These are phyloP conservation scores for Falciphora oryzae DNA, from an alignment of 2,329 filamentous ascomycete genomes.

Conservation along the genomic window DNA sequence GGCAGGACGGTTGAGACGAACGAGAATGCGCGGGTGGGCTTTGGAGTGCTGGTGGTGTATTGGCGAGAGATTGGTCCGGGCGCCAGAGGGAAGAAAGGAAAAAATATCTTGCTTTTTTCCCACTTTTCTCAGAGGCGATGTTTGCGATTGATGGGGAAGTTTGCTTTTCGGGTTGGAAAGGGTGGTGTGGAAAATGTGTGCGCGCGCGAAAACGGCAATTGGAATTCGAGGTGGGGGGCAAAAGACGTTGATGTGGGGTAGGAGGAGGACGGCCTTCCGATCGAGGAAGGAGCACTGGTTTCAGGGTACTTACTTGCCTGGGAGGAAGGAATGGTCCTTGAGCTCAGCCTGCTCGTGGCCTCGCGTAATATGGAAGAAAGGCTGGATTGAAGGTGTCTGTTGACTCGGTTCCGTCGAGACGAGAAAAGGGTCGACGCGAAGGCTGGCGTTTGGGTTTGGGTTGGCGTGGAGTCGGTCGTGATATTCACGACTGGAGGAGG, in stretches of 20 bases:
- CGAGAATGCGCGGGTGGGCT: background rate
- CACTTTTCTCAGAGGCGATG: background rate
- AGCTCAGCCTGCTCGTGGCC: background rate
- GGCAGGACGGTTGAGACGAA: background rate
- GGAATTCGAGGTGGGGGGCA: background rate
- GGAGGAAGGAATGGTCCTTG: background rate
- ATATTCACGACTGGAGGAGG: background rate
- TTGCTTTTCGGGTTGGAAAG: conserved; percentile 3
- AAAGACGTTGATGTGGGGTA: conserved; percentile 3
- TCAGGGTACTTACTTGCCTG: background rate
- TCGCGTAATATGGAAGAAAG: background rate
- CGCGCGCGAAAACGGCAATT: conserved; percentile 1
- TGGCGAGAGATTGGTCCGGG: background rate
- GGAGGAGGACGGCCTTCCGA: background rate
- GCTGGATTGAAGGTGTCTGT: background rate
- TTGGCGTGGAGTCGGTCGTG: background rate
- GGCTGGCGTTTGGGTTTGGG: background rate
- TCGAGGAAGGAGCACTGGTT: background rate
- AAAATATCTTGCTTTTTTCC: background rate
- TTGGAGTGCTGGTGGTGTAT: background rate
- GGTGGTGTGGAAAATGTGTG: conserved; percentile 4
- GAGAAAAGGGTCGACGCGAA: background rate
- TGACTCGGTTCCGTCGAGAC: background rate
- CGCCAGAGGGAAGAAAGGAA: background rate
- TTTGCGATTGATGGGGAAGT: background rate